phyloP scores from a whole-genome alignment of 106 monocot species.

The Phalaenopsis aphrodite region DNA sequence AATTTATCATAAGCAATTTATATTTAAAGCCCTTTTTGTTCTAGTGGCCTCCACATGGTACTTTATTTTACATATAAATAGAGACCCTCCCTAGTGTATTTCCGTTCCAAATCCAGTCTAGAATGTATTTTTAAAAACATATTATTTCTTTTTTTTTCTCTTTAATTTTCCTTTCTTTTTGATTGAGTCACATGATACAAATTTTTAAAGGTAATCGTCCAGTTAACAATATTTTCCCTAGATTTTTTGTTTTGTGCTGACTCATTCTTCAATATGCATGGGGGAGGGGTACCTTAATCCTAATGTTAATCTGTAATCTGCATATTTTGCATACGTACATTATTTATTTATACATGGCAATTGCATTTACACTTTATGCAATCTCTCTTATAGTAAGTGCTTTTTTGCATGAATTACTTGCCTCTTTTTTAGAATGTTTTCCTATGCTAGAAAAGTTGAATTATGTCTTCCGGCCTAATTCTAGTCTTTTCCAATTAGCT shows the following conservation, averaged over 20 bases:
- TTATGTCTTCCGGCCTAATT: not conserved
- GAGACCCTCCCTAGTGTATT: too few relatives aligned
- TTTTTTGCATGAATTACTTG: not conserved
- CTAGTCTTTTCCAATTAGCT: not conserved
- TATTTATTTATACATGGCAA: not conserved
- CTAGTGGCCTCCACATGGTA: too few relatives aligned
- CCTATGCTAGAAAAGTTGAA: not conserved
- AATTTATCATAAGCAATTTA: too few relatives aligned
- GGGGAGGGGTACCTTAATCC: not conserved
- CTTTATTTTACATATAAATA: too few relatives aligned
- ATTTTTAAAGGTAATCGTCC: not conserved
- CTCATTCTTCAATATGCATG: not conserved
- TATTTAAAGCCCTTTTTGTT: too few relatives aligned
- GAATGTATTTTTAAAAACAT: not conserved
- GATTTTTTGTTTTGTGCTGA: too few relatives aligned
- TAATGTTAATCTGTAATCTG: not conserved
- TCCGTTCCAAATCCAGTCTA: too few relatives aligned
- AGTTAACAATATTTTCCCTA: not conserved
- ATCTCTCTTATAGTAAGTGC: not conserved
- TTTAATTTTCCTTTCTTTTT: not conserved
- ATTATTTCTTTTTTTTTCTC: not conserved
- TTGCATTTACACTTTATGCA: not conserved
- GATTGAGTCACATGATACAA: not conserved
- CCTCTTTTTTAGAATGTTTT: not conserved
- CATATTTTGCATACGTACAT: not conserved